Evolutionary conservation across 352 stramenopile species (phyloP).

Genomic region (Globisporangium nagaii): DNA sequence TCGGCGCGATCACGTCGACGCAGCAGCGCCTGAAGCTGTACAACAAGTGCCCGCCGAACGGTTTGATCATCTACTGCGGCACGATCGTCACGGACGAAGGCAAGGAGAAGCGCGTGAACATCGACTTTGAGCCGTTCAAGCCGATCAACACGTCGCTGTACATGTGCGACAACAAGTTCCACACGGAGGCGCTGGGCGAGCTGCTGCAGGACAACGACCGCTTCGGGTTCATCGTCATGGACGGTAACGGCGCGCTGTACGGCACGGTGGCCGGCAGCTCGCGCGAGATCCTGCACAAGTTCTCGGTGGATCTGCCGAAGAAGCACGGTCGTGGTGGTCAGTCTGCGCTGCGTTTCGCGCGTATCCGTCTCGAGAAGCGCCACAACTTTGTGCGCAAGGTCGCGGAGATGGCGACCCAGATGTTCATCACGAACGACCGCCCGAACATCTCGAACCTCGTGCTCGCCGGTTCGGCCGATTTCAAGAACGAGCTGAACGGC

Average conservation of each 20-base stretch:
- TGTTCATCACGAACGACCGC: slow-evolving; percentile 98
- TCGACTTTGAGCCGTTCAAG: slow-evolving; percentile 99
- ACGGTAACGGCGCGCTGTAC: slow-evolving; percentile 98
- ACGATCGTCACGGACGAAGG: slow-evolving; percentile 99
- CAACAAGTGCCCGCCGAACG: slow-evolving; percentile 95
- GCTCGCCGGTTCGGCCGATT: slow-evolving; percentile 98
- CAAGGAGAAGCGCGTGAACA: slow-evolving; percentile 99
- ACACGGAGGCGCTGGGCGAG: slow-evolving; percentile 98
- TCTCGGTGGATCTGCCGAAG: slow-evolving; percentile 98
- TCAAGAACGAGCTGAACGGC: slow-evolving; percentile 97
- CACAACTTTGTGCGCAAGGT: slow-evolving; percentile 99
- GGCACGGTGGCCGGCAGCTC: slow-evolving; percentile 94
- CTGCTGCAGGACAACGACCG: slow-evolving; percentile 98
- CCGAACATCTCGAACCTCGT: slow-evolving; percentile 98
- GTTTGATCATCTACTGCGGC: slow-evolving; percentile 99
- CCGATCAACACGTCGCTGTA: slow-evolving; percentile 99
- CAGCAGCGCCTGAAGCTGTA: slow-evolving; percentile 99
- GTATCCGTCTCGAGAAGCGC: slow-evolving; percentile 98
- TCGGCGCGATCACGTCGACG: slow-evolving; percentile 98
- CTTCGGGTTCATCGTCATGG: slow-evolving; percentile 99
- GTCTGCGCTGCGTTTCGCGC: slow-evolving; percentile 99
- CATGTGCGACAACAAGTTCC: slow-evolving; percentile 99
- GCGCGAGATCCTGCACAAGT: slow-evolving; percentile 93
- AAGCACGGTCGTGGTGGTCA: slow-evolving; percentile 99
- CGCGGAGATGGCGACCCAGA: slow-evolving; percentile 95